These are phyloP conservation scores for Capronia americana DNA, from an alignment of 2,329 filamentous ascomycete species.

Conservation along the genomic window DNA sequence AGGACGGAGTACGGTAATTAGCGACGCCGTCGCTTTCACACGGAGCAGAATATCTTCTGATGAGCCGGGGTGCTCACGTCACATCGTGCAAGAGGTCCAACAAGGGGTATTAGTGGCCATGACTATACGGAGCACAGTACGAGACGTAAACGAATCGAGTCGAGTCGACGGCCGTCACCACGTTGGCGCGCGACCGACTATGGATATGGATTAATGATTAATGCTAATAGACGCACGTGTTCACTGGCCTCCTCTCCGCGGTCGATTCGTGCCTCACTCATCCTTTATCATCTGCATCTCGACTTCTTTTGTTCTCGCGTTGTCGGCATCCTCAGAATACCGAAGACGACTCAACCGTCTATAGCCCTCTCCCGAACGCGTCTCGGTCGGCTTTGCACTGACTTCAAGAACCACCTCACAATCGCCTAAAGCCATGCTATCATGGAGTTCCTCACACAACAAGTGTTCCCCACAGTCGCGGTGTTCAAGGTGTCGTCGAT, in stretches of 20 bases:
- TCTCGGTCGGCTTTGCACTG: neutral
- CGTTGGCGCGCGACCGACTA: neutral
- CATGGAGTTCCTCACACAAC: neutral
- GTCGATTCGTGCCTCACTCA: neutral
- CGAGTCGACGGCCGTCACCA: neutral
- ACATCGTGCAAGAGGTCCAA: neutral
- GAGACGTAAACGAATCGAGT: neutral
- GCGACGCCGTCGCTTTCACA: neutral
- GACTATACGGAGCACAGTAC: neutral
- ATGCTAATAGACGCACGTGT: neutral
- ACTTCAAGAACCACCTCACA: neutral
- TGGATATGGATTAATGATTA: neutral
- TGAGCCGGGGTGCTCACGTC: neutral
- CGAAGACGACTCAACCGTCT: neutral
- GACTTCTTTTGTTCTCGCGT: neutral
- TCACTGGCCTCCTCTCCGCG: neutral
- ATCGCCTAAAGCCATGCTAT: neutral
- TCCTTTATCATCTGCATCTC: neutral
- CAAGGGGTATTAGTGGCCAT: neutral
- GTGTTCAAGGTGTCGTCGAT: neutral
- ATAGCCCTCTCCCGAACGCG: neutral
- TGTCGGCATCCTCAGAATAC: neutral
- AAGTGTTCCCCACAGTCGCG: neutral
- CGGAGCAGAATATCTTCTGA: neutral
- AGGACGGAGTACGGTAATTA: no score